A percentile compares a stretch with the other conserved stretches of the same genome.
phyloP scores from a whole-genome alignment of 2,329 filamentous ascomycete species.

The Sporothrix curviconia region DNA sequence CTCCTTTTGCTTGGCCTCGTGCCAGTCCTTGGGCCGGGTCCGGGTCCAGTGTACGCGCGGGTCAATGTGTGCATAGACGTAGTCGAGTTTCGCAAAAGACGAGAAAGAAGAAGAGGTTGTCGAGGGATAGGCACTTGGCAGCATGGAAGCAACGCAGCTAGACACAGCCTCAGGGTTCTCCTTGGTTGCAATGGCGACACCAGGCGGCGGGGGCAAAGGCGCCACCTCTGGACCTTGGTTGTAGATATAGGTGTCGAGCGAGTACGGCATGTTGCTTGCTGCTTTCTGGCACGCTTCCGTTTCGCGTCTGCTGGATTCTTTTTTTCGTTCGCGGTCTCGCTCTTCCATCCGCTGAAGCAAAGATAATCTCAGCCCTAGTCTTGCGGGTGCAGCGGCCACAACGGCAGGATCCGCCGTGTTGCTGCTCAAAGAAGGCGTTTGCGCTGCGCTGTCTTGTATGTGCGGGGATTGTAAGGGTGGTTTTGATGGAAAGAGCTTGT shows the following conservation, averaged over 20 bases:
- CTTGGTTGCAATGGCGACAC: slow-evolving; percentile 16
- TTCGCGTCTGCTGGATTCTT: not conserved
- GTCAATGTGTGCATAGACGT: slow-evolving; percentile 40
- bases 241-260: slow-evolving; percentile 25
- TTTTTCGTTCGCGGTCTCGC: not conserved
- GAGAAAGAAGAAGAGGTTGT: not conserved
- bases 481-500: too few relatives aligned
- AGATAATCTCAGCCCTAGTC: not conserved
- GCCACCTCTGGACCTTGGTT: slow-evolving; percentile 20
- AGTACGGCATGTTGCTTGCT: not conserved
- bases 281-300: not conserved
- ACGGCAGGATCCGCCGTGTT: too few relatives aligned
- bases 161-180: slow-evolving; percentile 5
- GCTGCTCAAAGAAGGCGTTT: not conserved
- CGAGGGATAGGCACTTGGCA: not conserved
- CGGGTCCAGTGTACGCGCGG: slow-evolving; percentile 44
- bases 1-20: slow-evolving; percentile 41
- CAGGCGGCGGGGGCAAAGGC: slow-evolving; percentile 19
- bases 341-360: not conserved
- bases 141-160: not conserved
- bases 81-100: not conserved
- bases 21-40: slow-evolving; percentile 39
- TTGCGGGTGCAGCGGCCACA: too few relatives aligned
- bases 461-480: not conserved
- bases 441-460: not conserved